phyloP scores from a whole-genome alignment of 2,329 filamentous ascomycete genomes.

The Pseudogymnoascus sp. region DNA sequence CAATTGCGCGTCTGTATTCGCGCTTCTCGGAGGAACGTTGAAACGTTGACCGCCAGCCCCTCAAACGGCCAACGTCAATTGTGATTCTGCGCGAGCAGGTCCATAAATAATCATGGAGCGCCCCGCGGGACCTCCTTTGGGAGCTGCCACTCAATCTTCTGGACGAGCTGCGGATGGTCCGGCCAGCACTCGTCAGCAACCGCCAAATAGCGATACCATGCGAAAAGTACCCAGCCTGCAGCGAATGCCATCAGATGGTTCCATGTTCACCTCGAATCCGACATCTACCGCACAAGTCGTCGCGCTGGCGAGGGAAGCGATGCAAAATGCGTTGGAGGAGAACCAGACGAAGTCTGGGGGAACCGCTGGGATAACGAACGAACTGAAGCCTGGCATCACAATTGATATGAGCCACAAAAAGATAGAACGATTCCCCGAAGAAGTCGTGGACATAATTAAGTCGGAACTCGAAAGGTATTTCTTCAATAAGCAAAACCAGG shows the following conservation, averaged over 20 bases:
- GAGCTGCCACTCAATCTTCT: constrained; percentile 30
- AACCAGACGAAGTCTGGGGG: constrained; percentile 57
- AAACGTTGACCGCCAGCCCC: constrained; percentile 22
- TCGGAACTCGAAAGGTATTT: constrained; percentile 29
- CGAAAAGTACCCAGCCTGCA: constrained; percentile 39
- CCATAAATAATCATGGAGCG: constrained; percentile 26
- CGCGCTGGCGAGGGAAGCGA: constrained; percentile 56
- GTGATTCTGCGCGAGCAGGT: constrained; percentile 11
- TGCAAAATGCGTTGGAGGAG: constrained; percentile 59
- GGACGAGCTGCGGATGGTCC: constrained; percentile 36
- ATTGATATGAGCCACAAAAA: constrained; percentile 71
- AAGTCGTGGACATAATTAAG: constrained; percentile 32
- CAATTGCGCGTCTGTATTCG: constrained; percentile 4
- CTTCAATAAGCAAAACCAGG: constrained; percentile 12
- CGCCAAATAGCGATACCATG: constrained; percentile 27
- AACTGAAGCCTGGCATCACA: constrained; percentile 63
- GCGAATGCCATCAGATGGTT: constrained; percentile 36
- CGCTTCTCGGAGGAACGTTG: constrained; percentile 15
- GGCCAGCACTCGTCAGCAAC: constrained; percentile 29
- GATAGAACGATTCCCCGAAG: constrained; percentile 45
- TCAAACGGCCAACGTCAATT: constrained; percentile 16
- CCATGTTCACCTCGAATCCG: constrained; percentile 43
- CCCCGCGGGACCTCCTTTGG: constrained; percentile 27
- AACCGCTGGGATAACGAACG: constrained; percentile 51
- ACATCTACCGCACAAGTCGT: constrained; percentile 59